Evolutionary conservation across 139 green algal genomes (phyloP).

Genomic region (Micractinium conductrix): DNA sequence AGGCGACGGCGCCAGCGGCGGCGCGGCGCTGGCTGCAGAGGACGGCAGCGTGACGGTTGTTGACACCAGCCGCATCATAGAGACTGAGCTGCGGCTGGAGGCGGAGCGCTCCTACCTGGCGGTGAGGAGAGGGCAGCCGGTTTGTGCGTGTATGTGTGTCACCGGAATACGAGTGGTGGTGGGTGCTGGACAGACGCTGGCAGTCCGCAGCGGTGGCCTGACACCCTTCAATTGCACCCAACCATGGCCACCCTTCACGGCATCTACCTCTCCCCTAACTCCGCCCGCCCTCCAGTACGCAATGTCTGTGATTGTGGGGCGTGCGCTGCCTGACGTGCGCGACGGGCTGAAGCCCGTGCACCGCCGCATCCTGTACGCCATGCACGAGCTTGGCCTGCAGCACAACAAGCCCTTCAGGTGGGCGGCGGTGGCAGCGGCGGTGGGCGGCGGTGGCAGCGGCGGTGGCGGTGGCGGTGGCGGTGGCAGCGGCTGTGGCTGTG

Average conservation of each 20-base stretch:
- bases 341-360: conserved; percentile 99
- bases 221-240: conserved; percentile 47
- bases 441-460: too few relatives aligned
- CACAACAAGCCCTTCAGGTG: conserved; percentile 80
- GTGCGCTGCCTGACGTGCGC: conserved; percentile 94
- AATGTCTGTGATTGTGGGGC: conserved; percentile 97
- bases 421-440: too few relatives aligned
- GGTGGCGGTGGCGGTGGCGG: too few relatives aligned
- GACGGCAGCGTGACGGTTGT: not conserved
- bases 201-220: not conserved
- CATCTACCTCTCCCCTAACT: not conserved
- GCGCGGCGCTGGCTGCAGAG: not conserved
- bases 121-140: conserved; percentile 21
- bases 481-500: too few relatives aligned
- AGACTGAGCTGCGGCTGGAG: conserved; percentile 57
- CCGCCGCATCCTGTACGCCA: conserved; percentile 95
- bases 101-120: conserved; percentile 66
- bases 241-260: too few relatives aligned
- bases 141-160: not conserved
- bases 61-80: conserved; percentile 50
- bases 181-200: not conserved
- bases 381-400: conserved; percentile 93
- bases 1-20: not conserved
- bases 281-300: conserved; percentile 77
- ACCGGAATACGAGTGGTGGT: not conserved